Evolutionary conservation across 73 alveolate genomes (phyloP), one percentile per base, ranked within the genome.

Genomic region (Symbiodinium pilosum): DNA sequence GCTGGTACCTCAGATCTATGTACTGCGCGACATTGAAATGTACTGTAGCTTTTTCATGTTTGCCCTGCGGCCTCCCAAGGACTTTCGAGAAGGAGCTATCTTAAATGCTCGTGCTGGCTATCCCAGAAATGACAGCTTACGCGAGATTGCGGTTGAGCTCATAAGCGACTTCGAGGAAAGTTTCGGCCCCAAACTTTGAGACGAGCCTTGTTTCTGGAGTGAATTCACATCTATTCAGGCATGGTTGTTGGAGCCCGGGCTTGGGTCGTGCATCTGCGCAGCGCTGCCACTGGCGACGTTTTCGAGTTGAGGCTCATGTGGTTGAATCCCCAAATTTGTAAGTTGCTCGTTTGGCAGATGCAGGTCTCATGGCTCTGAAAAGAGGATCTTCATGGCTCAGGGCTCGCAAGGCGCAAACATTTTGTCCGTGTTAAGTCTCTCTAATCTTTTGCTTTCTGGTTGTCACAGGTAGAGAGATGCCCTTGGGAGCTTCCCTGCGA

Each of bases 251-350:
- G 97, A 30, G 43, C 97, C 28, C 30, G 97, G 40, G 87, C 97
- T 32, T 91, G 97, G 97, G 97, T 91, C 16, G 97, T 91, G 88
- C 97, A 71, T 42, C 97, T 91, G 14, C 97, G 97, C 44, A 91
- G 56, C 24, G 97, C 97, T 14, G 97, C 97, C 54, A 91, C 97
- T 24, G 97, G 97, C 30, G 97, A 91, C 30, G 40, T 43, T n/a
- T 91, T 42, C 40, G 77, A 91, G 20, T 88, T 91, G 51, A 91
- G 97, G 96, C 87, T 6, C 16, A 21, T 4, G 81, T 28, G 81
- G 30, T n/a, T 28, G 24, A 14, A 9, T 28, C 39, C 81, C 38
- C 81, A 16, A 8, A 5, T 0, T 47, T 47, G 59, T 14, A 47
- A 6, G 14, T 9, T 9, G 59, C 59, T 47, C 21, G 59, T n/a